phyloP scores from a whole-genome alignment of 805 yeast species.

The Candida chauliodis region DNA sequence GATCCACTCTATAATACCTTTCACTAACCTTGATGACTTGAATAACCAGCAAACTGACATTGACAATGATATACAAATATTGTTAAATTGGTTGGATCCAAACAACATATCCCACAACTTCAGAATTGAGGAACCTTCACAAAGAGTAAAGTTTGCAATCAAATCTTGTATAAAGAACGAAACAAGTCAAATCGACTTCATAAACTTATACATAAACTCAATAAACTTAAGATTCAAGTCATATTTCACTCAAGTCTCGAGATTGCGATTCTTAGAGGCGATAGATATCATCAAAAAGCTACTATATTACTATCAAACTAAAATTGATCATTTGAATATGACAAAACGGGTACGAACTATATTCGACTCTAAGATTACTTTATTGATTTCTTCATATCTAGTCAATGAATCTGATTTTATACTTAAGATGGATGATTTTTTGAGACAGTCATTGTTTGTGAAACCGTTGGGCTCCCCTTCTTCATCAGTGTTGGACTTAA shows the following conservation, averaged over 20 bases:
- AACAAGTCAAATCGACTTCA: slow-evolving; percentile 28
- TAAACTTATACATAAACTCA: slow-evolving; percentile 30
- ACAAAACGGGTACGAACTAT: slow-evolving; percentile 16
- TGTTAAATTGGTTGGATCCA: slow-evolving; percentile 32
- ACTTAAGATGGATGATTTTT: slow-evolving; percentile 9
- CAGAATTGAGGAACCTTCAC: slow-evolving; percentile 22
- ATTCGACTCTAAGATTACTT: slow-evolving; percentile 26
- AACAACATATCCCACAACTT: slow-evolving; percentile 6
- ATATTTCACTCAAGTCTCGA: neutral
- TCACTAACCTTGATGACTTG: slow-evolving; percentile 14
- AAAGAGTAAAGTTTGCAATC: slow-evolving; percentile 34
- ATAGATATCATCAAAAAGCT: slow-evolving; percentile 15
- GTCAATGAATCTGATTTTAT: slow-evolving; percentile 1
- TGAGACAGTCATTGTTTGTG: slow-evolving; percentile 11
- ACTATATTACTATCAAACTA: slow-evolving; percentile 19
- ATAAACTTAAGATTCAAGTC: slow-evolving; percentile 19
- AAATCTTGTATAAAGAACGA: slow-evolving; percentile 34
- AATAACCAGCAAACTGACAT: slow-evolving; percentile 17
- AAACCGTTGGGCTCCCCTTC: neutral
- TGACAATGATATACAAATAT: slow-evolving; percentile 32
- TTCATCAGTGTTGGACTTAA: slow-evolving; percentile 10
- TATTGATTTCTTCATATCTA: slow-evolving; percentile 17
- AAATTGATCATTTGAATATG: slow-evolving; percentile 22
- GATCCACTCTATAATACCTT: slow-evolving; percentile 14
- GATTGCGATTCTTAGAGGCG: slow-evolving; percentile 9